Conservation (phyloP, 306 rosid genomes). For the Senna siamea region DNA sequence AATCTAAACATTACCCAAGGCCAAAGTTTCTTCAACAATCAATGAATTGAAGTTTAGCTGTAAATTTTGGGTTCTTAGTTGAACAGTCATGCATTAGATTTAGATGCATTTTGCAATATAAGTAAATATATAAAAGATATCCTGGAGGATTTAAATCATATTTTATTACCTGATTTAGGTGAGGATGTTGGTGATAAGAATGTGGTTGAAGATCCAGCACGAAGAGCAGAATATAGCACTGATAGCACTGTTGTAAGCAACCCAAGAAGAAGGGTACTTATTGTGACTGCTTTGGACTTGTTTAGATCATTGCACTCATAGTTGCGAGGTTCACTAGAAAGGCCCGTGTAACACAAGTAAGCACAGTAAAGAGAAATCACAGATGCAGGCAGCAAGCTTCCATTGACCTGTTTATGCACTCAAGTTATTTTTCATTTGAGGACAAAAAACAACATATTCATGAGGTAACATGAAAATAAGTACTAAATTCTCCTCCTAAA, state of each 20-base stretch:
- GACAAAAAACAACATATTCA: neutral
- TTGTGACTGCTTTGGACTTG: slow-evolving; percentile 69
- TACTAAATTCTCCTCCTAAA: neutral
- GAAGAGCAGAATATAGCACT: slow-evolving; percentile 90
- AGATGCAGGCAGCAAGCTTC: slow-evolving; percentile 95
- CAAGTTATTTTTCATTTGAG: slow-evolving; percentile 16
- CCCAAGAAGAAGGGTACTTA: slow-evolving; percentile 83
- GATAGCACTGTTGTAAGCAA: slow-evolving; percentile 87
- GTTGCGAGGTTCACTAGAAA: slow-evolving; percentile 82
- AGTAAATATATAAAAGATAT: slow-evolving; percentile 12
- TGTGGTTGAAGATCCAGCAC: slow-evolving; percentile 93
- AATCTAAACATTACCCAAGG: neutral
- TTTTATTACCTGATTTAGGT: slow-evolving; percentile 65
- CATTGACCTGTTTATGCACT: slow-evolving; percentile 74
- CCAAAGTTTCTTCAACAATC: neutral
- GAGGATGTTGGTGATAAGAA: slow-evolving; percentile 92
- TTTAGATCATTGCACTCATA: slow-evolving; percentile 89
- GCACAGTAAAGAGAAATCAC: slow-evolving; percentile 92
- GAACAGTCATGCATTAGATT: neutral
- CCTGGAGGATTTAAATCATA: slow-evolving; percentile 24
- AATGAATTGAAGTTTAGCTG: neutral
- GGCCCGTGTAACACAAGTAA: slow-evolving; percentile 89
- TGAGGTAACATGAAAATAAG: slow-evolving; percentile 30
- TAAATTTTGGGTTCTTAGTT: neutral
- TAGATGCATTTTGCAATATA: neutral